Percentiles rank a stretch among this genome's conserved stretches.
Evolutionary conservation across 2,329 filamentous ascomycete species (phyloP).

Genomic region (Scytalidium lignicola): DNA sequence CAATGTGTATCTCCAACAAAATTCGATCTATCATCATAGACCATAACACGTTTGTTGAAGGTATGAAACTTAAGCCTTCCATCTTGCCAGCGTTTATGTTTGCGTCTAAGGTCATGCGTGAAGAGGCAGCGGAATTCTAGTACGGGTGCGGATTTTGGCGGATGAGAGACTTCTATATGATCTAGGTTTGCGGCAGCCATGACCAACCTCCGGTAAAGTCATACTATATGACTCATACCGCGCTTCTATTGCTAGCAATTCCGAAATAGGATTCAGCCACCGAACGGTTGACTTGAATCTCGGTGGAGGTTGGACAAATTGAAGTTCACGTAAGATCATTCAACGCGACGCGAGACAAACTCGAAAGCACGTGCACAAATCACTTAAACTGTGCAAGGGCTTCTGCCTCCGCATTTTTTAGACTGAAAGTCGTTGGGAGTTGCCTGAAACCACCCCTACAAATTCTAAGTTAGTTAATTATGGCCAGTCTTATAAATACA

Average conservation of each 20-base stretch:
- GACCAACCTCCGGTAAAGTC: not conserved
- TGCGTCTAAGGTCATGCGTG: slow-evolving; percentile 77
- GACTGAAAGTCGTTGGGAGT: too few species aligned
- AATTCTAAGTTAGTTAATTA: too few species aligned
- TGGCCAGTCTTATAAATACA: too few species aligned
- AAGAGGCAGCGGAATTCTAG: slow-evolving; percentile 82
- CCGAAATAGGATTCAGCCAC: not conserved
- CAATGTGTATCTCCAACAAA: slow-evolving; percentile 83
- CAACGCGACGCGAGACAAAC: not conserved
- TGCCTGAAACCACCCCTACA: too few species aligned
- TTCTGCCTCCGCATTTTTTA: too few species aligned
- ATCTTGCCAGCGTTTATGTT: slow-evolving; percentile 93
- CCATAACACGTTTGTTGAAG: slow-evolving; percentile 88
- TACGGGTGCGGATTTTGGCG: slow-evolving; percentile 62
- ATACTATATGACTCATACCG: not conserved
- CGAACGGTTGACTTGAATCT: not conserved
- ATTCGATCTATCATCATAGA: slow-evolving; percentile 76
- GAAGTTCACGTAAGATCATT: not conserved
- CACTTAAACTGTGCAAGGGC: not conserved
- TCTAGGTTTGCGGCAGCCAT: not conserved
- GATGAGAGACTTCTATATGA: slow-evolving; percentile 16
- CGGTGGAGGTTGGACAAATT: not conserved
- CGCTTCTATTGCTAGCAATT: not conserved
- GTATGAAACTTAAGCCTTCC: slow-evolving; percentile 81
- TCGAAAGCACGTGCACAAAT: not conserved